Evolutionary conservation across 73 alveolate species (phyloP).

Genomic region (Symbiodinium pilosum): DNA sequence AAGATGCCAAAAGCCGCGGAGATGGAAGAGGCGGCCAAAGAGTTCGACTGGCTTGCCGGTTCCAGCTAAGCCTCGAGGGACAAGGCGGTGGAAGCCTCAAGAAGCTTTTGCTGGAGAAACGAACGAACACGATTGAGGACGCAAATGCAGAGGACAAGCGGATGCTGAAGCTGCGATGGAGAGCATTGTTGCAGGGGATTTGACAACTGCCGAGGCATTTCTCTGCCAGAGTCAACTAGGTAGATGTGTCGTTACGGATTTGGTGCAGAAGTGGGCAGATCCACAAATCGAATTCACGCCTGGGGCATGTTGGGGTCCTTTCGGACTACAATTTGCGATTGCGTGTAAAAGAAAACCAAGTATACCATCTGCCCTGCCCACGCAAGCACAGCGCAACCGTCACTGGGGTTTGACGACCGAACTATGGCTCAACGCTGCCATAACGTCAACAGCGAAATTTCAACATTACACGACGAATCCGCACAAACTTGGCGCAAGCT

Average conservation of each 20-base stretch:
- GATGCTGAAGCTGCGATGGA: slow-evolving; percentile 71
- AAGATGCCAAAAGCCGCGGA: too few species aligned
- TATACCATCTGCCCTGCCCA: too few species aligned
- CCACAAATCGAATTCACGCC: slow-evolving; percentile 54
- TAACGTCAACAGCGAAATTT: too few species aligned
- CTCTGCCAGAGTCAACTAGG: not conserved
- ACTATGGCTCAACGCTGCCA: too few species aligned
- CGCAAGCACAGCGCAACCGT: too few species aligned
- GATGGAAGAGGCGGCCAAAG: slow-evolving; percentile 40
- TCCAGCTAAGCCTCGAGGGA: not conserved
- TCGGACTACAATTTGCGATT: too few species aligned
- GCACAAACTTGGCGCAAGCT: too few species aligned
- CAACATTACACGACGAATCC: too few species aligned
- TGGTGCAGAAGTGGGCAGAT: slow-evolving; percentile 51
- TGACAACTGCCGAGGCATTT: not conserved
- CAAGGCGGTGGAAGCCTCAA: slow-evolving; percentile 68
- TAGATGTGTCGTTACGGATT: slow-evolving; percentile 78
- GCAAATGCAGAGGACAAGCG: slow-evolving; percentile 66
- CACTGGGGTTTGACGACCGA: too few species aligned
- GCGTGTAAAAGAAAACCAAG: too few species aligned
- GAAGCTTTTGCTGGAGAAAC: slow-evolving; percentile 17
- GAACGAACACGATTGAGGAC: slow-evolving; percentile 37
- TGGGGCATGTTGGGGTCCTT: slow-evolving; percentile 81
- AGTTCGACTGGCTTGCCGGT: slow-evolving; percentile 19
- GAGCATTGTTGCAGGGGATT: slow-evolving; percentile 37